phyloP scores from a whole-genome alignment of 1,284 basidiomycete species.

The Tilletiaria anomala region DNA sequence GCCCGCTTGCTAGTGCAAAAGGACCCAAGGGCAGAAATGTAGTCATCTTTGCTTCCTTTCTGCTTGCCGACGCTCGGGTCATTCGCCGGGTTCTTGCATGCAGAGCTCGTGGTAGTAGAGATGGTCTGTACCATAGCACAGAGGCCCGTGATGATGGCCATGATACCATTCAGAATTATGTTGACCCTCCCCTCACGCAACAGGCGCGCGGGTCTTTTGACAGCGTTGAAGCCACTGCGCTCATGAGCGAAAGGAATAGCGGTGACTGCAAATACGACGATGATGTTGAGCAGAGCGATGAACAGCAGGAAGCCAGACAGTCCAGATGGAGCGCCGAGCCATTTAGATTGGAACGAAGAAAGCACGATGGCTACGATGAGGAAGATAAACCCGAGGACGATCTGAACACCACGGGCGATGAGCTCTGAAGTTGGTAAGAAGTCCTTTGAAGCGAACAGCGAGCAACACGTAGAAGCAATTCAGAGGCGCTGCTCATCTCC shows the following conservation, averaged over 20 bases:
- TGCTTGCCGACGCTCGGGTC: slow-evolving; percentile 19
- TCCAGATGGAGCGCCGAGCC: slow-evolving; percentile 23
- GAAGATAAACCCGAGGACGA: slow-evolving; percentile 14
- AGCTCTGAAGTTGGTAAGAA: too few species aligned
- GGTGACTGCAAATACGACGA: too few species aligned
- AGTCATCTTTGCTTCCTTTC: slow-evolving; percentile 14
- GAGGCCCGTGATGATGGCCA: too few species aligned
- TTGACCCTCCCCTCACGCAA: too few species aligned
- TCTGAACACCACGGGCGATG: slow-evolving; percentile 11
- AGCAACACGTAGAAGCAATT: too few species aligned
- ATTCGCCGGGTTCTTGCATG: slow-evolving; percentile 22
- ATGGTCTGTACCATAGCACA: slow-evolving; percentile 15
- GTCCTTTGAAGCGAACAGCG: too few species aligned
- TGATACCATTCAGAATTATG: slow-evolving; percentile 15
- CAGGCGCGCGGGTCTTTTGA: too few species aligned
- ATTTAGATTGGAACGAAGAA: slow-evolving; percentile 21
- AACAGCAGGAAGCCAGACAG: slow-evolving; percentile 27
- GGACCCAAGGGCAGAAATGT: slow-evolving; percentile 13
- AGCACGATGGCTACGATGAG: slow-evolving; percentile 24
- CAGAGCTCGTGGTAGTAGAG: slow-evolving; percentile 21
- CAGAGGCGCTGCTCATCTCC: too few species aligned
- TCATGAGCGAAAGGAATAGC: too few species aligned
- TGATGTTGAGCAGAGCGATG: too few species aligned
- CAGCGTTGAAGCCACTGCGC: too few species aligned
- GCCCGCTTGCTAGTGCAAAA: slow-evolving; percentile 31